A percentile compares a stretch with the other conserved stretches of the same genome.
Conservation (phyloP, 2,329 filamentous ascomycete species). For the Hypoxylon sp. region DNA sequence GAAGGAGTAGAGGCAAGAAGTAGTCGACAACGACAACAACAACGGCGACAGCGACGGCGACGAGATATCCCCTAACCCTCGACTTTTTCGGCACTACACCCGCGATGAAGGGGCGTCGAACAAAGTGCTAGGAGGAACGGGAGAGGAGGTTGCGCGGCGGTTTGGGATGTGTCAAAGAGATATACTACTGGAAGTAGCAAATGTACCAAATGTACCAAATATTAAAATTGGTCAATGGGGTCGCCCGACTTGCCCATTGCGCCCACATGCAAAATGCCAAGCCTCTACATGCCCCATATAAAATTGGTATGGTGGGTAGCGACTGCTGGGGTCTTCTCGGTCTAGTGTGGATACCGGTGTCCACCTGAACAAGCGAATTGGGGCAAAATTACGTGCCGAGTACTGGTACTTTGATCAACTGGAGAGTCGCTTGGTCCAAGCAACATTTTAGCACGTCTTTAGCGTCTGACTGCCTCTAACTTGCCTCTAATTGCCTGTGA, state of each 20-base stretch:
- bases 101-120: constrained; percentile 40
- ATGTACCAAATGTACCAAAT: constrained; percentile 14
- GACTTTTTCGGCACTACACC: constrained; percentile 44
- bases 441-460: constrained; percentile 11
- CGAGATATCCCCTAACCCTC: constrained; percentile 36
- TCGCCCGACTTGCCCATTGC: constrained; percentile 24
- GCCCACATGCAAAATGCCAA: constrained; percentile 47
- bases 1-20: constrained; percentile 6
- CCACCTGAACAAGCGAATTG: constrained; percentile 46
- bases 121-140: constrained; percentile 36
- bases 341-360: constrained; percentile 45
- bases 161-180: constrained; percentile 35
- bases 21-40: constrained; percentile 24
- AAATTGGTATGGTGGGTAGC: constrained; percentile 45
- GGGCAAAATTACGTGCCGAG: constrained; percentile 41
- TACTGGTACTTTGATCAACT: constrained; percentile 36
- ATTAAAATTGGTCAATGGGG: constrained; percentile 43
- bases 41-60: constrained; percentile 19
- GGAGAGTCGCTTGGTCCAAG: constrained; percentile 3
- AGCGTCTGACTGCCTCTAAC: constrained; percentile 23
- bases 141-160: constrained; percentile 38
- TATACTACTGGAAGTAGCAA: constrained; percentile 30
- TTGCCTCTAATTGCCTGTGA: constrained; percentile 19
- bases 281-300: constrained; percentile 30
- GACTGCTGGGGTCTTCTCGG: constrained; percentile 43